phyloP scores from a whole-genome alignment of 208 protist species.

The Acanthamoeba triangularis region DNA sequence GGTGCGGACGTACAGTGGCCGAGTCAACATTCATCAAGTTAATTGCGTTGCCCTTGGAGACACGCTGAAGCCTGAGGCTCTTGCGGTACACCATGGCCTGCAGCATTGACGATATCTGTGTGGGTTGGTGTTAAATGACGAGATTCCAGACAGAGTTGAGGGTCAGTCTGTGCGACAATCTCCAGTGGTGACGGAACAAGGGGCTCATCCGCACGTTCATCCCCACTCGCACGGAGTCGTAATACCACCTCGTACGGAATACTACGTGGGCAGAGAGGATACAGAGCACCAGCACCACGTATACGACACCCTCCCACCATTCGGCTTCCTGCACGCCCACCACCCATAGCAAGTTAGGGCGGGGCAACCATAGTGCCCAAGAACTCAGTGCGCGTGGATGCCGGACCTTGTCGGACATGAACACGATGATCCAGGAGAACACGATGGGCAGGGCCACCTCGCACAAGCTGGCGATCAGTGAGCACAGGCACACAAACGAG shows the following conservation, averaged over 20 bases:
- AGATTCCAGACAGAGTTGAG: no score
- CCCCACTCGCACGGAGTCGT: background rate
- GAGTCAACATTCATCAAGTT: conserved; percentile 52
- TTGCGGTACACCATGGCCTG: conserved; percentile 17
- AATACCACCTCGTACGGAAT: background rate
- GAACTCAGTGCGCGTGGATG: no score
- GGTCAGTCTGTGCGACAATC: background rate
- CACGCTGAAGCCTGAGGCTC: background rate
- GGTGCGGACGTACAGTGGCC: background rate
- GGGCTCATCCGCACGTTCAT: conserved; percentile 12
- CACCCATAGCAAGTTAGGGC: background rate
- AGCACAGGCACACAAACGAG: background rate
- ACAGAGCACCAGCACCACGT: background rate
- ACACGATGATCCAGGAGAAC: background rate
- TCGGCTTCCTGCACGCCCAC: background rate
- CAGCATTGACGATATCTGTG: conserved; percentile 32
- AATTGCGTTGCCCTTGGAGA: background rate
- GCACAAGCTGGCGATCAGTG: background rate
- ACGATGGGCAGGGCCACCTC: background rate
- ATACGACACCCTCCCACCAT: background rate
- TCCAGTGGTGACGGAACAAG: background rate
- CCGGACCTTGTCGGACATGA: background rate
- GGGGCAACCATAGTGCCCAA: no score
- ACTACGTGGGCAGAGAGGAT: background rate
- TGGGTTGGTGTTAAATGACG: background rate